Percentiles rank a stretch among this genome's conserved stretches.
Evolutionary conservation across 2,329 filamentous ascomycete genomes (phyloP).

Genomic region (Hypoxylon sp.): DNA sequence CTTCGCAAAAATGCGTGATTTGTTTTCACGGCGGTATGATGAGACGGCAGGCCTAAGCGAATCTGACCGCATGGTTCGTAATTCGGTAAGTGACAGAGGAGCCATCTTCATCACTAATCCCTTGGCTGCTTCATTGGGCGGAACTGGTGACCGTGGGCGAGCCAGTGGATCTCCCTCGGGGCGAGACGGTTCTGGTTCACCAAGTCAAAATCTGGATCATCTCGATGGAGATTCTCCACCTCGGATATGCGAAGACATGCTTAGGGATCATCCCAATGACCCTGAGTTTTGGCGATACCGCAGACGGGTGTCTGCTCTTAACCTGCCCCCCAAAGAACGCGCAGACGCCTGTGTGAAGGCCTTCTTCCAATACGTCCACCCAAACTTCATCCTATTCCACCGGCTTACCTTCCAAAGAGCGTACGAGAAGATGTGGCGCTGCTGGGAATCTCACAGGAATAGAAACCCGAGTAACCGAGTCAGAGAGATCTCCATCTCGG

Average conservation of each 20-base stretch:
- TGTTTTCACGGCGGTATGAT: constrained; percentile 33
- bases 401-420: constrained; percentile 57
- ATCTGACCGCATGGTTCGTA: background rate
- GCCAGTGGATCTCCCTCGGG: constrained; percentile 8
- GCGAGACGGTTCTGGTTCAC: background rate
- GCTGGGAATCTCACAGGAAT: constrained; percentile 36
- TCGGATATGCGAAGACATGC: constrained; percentile 33
- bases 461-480: constrained; percentile 30
- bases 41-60: constrained; percentile 3
- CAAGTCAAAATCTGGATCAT: constrained; percentile 25
- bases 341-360: constrained; percentile 58
- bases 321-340: constrained; percentile 55
- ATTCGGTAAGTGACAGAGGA: constrained; percentile 6
- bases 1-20: constrained; percentile 44
- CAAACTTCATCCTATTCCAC: constrained; percentile 58
- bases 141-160: constrained; percentile 33
- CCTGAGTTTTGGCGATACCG: constrained; percentile 46
- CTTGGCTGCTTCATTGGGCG: constrained; percentile 38
- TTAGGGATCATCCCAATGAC: constrained; percentile 33
- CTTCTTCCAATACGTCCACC: constrained; percentile 59
- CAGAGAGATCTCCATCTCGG: constrained; percentile 55
- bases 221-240: constrained; percentile 46
- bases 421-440: constrained; percentile 57
- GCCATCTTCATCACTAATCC: constrained; percentile 29
- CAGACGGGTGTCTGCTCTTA: constrained; percentile 40